A percentile compares a stretch with the other conserved stretches of the same genome.
These are phyloP conservation scores for Nicotiana benthamiana DNA, from an alignment of 257 asterid species.

Conservation along the genomic window DNA sequence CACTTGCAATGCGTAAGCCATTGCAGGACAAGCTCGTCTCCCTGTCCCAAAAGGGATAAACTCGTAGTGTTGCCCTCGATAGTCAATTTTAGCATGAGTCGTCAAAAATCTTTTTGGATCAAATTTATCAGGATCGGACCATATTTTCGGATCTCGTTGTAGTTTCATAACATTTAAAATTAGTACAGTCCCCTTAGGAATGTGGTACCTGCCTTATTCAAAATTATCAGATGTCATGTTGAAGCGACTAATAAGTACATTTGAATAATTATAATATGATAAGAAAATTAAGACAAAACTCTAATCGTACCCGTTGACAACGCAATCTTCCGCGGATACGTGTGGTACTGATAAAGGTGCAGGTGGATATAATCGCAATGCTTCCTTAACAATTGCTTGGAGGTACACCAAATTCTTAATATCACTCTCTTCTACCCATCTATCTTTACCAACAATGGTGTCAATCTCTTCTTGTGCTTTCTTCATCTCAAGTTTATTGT, in stretches of 20 bases:
- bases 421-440: not conserved
- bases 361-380: not conserved
- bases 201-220: not conserved
- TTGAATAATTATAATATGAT: too few relatives aligned
- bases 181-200: not conserved
- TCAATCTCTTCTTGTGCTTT: conserved; percentile 7
- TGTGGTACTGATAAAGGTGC: conserved; percentile 7
- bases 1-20: not conserved
- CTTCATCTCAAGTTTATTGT: not conserved
- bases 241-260: too few relatives aligned
- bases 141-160: not conserved
- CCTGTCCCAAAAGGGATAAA: not conserved
- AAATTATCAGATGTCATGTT: too few relatives aligned
- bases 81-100: not conserved
- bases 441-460: not conserved
- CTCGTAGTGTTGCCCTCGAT: not conserved
- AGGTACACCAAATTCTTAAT: not conserved
- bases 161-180: not conserved
- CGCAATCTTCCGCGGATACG: not conserved
- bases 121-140: not conserved
- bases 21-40: conserved; percentile 7
- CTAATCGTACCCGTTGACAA: not conserved
- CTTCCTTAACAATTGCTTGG: not conserved
- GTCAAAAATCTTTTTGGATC: not conserved
- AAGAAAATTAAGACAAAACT: too few relatives aligned